Evolutionary conservation across 2,329 filamentous ascomycete genomes (phyloP).

Genomic region (Ramularia collo-cygni): DNA sequence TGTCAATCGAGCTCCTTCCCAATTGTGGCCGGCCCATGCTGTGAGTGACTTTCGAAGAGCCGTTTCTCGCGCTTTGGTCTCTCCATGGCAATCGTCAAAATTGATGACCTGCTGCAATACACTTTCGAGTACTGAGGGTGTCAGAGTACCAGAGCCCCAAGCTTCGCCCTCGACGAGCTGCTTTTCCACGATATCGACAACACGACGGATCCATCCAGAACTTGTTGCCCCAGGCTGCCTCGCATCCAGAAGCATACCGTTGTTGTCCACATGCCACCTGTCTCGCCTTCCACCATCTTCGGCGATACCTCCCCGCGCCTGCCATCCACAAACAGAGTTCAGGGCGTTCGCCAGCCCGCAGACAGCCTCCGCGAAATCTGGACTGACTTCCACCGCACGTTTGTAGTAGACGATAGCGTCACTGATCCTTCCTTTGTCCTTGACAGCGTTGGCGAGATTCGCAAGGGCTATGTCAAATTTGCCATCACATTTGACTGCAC

Average conservation of each 20-base stretch:
- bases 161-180: constrained; percentile 78
- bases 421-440: constrained; percentile 85
- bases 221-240: constrained; percentile 53
- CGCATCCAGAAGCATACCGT: constrained; percentile 74
- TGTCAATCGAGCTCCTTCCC: constrained; percentile 82
- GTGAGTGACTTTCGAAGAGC: constrained; percentile 33
- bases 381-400: constrained; percentile 82
- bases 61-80: constrained; percentile 31
- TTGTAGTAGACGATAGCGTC: constrained; percentile 92
- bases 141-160: constrained; percentile 72
- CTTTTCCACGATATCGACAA: constrained; percentile 82
- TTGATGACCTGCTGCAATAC: constrained; percentile 42
- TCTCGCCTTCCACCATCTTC: constrained; percentile 68
- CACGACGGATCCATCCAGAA: constrained; percentile 77
- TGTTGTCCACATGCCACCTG: constrained; percentile 85
- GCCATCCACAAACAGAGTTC: constrained; percentile 95
- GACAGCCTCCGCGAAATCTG: constrained; percentile 92
- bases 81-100: constrained; percentile 27
- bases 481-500: constrained; percentile 85
- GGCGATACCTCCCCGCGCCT: constrained; percentile 76
- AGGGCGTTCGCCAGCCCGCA: constrained; percentile 91
- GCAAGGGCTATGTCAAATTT: constrained; percentile 95
- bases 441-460: constrained; percentile 94
- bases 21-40: constrained; percentile 64
- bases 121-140: constrained; percentile 34